Conservation (phyloP, 2,329 filamentous ascomycete species). For the Fusarium bulbicola region DNA sequence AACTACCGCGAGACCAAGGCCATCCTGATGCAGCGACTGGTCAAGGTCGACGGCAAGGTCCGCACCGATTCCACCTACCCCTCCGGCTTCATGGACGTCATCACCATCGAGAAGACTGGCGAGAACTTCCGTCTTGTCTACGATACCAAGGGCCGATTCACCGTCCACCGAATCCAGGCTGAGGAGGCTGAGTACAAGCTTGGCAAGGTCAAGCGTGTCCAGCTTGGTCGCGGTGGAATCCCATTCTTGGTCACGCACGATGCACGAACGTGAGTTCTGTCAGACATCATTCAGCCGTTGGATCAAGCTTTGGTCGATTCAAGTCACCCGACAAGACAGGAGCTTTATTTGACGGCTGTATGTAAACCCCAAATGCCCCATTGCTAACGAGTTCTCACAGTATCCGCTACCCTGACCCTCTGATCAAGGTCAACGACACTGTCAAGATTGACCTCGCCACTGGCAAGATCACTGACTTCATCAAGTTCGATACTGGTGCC, state of each 20-base stretch:
- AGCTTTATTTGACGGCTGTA: constrained; percentile 64
- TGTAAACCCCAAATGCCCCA: constrained; percentile 49
- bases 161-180: constrained; percentile 97
- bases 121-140: constrained; percentile 99
- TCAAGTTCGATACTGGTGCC: constrained; percentile 98
- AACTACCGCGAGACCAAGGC: constrained; percentile 97
- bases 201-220: constrained; percentile 99
- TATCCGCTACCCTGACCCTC: constrained; percentile 98
- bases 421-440: constrained; percentile 99
- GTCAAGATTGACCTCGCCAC: constrained; percentile 98
- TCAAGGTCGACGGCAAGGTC: constrained; percentile 99
- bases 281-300: constrained; percentile 99
- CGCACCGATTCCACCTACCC: constrained; percentile 99
- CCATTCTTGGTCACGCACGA: constrained; percentile 99
- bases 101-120: constrained; percentile 99
- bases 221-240: constrained; percentile 99
- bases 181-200: constrained; percentile 99
- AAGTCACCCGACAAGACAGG: constrained; percentile 47
- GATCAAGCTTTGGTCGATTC: constrained; percentile 94
- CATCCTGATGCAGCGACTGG: constrained; percentile 98
- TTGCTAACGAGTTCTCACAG: constrained; percentile 64
- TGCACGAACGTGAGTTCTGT: constrained; percentile 99
- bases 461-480: constrained; percentile 98
- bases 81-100: constrained; percentile 99
- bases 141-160: constrained; percentile 99